Evolutionary conservation across 257 asterid species (phyloP).

Genomic region (Solanum piurae): DNA sequence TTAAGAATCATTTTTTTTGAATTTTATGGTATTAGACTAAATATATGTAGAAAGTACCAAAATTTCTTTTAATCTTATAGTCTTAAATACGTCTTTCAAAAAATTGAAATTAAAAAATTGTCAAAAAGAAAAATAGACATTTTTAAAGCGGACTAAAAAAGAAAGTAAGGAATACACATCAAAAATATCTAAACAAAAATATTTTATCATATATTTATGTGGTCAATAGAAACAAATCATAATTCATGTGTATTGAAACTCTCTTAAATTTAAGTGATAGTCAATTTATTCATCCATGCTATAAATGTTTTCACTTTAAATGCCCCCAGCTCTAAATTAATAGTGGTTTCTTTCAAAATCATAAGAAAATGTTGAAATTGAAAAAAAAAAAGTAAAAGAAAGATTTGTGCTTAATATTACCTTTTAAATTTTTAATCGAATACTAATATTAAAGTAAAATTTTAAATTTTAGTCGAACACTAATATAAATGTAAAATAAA

Average conservation of each 20-base stretch:
- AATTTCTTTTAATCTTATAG: too few relatives aligned
- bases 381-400: not conserved
- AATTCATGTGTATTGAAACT: not conserved
- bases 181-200: not conserved
- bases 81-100: too few relatives aligned
- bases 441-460: not conserved
- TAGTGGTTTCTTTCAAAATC: not conserved
- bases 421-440: not conserved
- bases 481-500: not conserved
- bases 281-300: not conserved
- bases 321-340: not conserved
- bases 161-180: too few relatives aligned
- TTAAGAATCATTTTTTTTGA: too few relatives aligned
- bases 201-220: not conserved
- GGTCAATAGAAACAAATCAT: not conserved
- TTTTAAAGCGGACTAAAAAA: too few relatives aligned
- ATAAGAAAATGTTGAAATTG: not conserved
- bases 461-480: not conserved
- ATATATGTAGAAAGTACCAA: too few relatives aligned
- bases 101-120: too few relatives aligned
- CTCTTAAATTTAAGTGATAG: not conserved
- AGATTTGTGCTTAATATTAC: not conserved
- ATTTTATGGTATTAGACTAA: too few relatives aligned
- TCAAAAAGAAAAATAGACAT: too few relatives aligned
- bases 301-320: not conserved